Evolutionary conservation across 225 moss, liverwort and hornwort genomes (phyloP).

Genomic region (Pseudisothecium myosuroides): DNA sequence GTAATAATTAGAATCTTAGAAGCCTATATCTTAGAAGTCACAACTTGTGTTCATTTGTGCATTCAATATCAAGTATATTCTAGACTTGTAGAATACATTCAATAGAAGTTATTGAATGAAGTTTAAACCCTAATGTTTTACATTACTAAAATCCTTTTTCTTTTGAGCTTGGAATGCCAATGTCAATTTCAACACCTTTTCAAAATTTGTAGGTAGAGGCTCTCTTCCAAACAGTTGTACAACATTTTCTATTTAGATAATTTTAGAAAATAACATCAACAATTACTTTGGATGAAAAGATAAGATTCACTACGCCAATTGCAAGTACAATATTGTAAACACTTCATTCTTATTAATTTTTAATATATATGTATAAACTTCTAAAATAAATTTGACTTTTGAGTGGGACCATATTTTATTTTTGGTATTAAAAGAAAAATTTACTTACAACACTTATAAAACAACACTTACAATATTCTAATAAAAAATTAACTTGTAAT

Average conservation of each 20-base stretch:
- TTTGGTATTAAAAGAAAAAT: no score
- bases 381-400: background rate
- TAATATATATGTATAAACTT: background rate
- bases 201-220: background rate
- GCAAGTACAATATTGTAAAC: background rate
- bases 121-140: background rate
- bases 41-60: background rate
- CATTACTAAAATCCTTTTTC: no score
- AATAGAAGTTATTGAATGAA: background rate
- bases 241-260: background rate
- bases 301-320: background rate
- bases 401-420: fast-evolving
- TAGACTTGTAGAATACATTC: background rate
- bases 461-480: no score
- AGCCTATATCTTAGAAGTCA: no score
- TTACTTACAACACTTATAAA: no score
- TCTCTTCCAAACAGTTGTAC: no score
- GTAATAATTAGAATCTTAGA: background rate
- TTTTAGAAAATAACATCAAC: background rate
- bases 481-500: background rate
- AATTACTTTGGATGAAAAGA: background rate
- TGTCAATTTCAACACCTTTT: background rate
- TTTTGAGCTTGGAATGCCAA: background rate
- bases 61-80: background rate
- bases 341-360: background rate